Conservation (phyloP, 2,329 filamentous ascomycete species). For the Fusarium palustre region DNA sequence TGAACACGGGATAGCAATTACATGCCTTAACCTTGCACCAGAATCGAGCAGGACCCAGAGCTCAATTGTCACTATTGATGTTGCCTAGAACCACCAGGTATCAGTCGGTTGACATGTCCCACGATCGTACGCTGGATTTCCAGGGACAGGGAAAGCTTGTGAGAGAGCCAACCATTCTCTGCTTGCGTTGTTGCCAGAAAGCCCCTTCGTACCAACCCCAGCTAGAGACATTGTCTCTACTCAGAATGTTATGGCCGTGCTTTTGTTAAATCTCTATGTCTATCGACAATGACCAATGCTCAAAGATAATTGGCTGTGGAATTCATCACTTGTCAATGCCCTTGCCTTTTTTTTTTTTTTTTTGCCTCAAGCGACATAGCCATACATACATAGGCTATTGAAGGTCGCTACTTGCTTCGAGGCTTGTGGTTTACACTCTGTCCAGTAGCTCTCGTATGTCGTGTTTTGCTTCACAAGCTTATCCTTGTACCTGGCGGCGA, state of each 20-base stretch:
- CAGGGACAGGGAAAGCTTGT: slow-evolving; percentile 30
- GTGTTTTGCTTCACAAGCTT: slow-evolving; percentile 38
- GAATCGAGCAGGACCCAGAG: slow-evolving; percentile 20
- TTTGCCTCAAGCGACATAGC: slow-evolving; percentile 30
- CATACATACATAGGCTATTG: slow-evolving; percentile 25
- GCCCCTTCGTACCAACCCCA: slow-evolving; percentile 23
- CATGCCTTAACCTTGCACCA: slow-evolving; percentile 23
- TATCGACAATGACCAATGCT: slow-evolving; percentile 6
- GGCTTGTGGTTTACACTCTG: slow-evolving; percentile 21
- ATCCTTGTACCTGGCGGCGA: slow-evolving; percentile 31
- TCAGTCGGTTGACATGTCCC: slow-evolving; percentile 6
- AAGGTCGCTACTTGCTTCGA: slow-evolving; percentile 20
- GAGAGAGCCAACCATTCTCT: slow-evolving; percentile 32
- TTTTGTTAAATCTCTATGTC: slow-evolving; percentile 16
- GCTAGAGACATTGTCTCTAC: slow-evolving; percentile 18
- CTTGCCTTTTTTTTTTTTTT: neutral
- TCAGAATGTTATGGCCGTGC: slow-evolving; percentile 20
- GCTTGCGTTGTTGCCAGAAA: slow-evolving; percentile 8
- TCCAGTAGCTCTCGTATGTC: slow-evolving; percentile 34
- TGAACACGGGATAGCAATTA: slow-evolving; percentile 6
- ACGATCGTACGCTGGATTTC: slow-evolving; percentile 1
- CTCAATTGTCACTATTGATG: slow-evolving; percentile 12
- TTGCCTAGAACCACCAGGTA: neutral
- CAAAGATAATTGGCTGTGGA: slow-evolving; percentile 25
- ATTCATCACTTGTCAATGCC: slow-evolving; percentile 11